Conservation (phyloP, 768 basidiomycete species). For the Tephrocybe sp. region DNA sequence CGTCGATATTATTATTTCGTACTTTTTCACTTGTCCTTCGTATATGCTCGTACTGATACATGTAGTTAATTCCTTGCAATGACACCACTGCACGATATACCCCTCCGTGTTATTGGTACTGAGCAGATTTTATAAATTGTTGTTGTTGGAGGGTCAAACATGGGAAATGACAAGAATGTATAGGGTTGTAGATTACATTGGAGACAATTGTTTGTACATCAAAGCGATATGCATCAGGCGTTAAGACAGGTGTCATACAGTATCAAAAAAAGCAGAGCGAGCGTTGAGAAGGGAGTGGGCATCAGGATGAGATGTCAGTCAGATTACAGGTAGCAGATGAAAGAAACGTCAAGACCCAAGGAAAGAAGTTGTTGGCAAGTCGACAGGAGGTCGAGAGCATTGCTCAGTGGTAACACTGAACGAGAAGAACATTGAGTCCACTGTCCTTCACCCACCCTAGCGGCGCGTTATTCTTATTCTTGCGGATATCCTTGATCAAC, state of each 20-base stretch:
- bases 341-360: neutral
- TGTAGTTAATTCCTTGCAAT: neutral
- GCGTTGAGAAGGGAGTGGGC: neutral
- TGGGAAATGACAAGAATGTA: neutral
- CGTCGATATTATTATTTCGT: no score
- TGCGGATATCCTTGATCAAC: constrained; percentile 59
- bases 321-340: neutral
- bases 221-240: neutral
- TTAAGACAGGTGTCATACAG: neutral
- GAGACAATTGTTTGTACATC: no score
- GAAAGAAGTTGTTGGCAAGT: neutral
- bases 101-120: neutral
- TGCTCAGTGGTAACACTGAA: constrained; percentile 43
- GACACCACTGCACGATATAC: neutral
- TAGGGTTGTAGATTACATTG: neutral
- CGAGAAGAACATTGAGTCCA: constrained; percentile 63
- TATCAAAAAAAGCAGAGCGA: neutral
- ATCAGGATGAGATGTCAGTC: neutral
- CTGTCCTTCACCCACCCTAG: constrained; percentile 62
- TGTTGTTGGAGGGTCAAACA: neutral
- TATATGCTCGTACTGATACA: neutral
- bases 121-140: neutral
- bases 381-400: neutral
- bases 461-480: constrained; percentile 44
- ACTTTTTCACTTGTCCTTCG: neutral